Base-by-base conservation (phyloP, 2,329 filamentous ascomycete species). In the Colletotrichum acutatum region DNA sequence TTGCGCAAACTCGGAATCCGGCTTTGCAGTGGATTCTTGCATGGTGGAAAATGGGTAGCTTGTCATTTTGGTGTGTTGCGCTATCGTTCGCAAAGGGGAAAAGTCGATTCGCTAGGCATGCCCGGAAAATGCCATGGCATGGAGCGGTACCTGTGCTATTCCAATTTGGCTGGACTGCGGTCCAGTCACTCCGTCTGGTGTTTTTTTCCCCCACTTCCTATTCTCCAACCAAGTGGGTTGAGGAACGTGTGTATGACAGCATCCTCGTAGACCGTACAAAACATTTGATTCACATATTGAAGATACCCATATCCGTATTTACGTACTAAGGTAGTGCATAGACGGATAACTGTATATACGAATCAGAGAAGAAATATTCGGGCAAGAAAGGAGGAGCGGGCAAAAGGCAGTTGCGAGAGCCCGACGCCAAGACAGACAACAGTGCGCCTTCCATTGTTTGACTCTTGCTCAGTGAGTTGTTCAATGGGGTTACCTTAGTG, bases 241-340 rank as follows among this genome's bases (percentile, higher is more conserved):
- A 7, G n/a, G 57, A 34, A 71, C 54, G 62, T 70, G 59, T 69
- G 52, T 11, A 69, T 72, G 69, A 72, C 57, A 66, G 37, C 65
- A 69, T 69, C 52, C 22, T 58, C 34, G 58, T 54, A 22, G 53
- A 28, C 26, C 53, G 53, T 28, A 14, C 22, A 12, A 11, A 42
- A 42, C 16, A 42, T 19, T 34, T 12, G 32, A 34, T 34, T 34
- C 37, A 42, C 7, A 42, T 7, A 42, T 16, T 7, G 37, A 42
- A 42, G 37, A 42, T 42, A 19, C 16, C 3, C 7, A 42, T 42
- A 42, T 42, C 37, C 37, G 37, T 42, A 19, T 7, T 19, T 42
- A 5, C 2, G 37, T 42, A 42, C n/a, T n/a, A n/a, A n/a, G n/a
- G n/a, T n/a, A n/a, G n/a, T 42, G 14, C 37, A 19, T 42, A 19